Conservation (phyloP, 2,329 filamentous ascomycete species). For the Talaromyces amestolkiae region DNA sequence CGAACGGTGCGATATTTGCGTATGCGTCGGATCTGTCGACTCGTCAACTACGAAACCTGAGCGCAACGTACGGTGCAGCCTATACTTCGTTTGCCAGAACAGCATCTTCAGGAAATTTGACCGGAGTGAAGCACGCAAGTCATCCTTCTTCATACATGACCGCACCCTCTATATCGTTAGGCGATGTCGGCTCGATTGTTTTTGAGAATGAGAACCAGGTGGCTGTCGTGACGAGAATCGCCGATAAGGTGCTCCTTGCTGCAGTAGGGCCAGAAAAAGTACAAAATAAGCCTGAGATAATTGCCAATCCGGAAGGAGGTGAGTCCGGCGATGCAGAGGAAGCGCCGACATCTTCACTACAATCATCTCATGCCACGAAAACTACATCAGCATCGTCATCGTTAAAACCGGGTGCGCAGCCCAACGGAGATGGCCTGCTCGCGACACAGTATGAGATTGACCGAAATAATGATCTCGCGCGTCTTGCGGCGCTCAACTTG, state of each 20-base stretch:
- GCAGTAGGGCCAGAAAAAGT: constrained; percentile 40
- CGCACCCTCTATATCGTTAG: constrained; percentile 40
- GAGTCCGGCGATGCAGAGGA: constrained; percentile 1
- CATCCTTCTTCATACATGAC: constrained; percentile 45
- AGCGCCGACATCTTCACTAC: not conserved
- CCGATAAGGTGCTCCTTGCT: constrained; percentile 44
- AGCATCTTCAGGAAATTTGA: constrained; percentile 41
- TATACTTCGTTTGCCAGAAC: constrained; percentile 45
- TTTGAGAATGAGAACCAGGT: constrained; percentile 43
- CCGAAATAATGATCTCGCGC: constrained; percentile 38
- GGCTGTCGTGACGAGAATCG: constrained; percentile 42
- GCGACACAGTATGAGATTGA: constrained; percentile 42
- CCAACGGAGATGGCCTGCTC: constrained; percentile 27
- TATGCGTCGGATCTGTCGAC: constrained; percentile 41
- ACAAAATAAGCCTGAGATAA: constrained; percentile 17
- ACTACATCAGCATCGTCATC: not conserved
- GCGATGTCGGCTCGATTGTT: constrained; percentile 45
- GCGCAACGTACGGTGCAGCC: constrained; percentile 44
- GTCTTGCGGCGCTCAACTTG: constrained; percentile 40
- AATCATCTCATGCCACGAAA: not conserved
- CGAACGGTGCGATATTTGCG: constrained; percentile 46
- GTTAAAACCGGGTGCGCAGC: constrained; percentile 7
- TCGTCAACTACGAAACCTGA: constrained; percentile 42
- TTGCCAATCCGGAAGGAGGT: not conserved
- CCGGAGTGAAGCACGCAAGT: constrained; percentile 42